Base-by-base conservation (phyloP, 805 yeast species). In the Kodamaea sagamina region DNA sequence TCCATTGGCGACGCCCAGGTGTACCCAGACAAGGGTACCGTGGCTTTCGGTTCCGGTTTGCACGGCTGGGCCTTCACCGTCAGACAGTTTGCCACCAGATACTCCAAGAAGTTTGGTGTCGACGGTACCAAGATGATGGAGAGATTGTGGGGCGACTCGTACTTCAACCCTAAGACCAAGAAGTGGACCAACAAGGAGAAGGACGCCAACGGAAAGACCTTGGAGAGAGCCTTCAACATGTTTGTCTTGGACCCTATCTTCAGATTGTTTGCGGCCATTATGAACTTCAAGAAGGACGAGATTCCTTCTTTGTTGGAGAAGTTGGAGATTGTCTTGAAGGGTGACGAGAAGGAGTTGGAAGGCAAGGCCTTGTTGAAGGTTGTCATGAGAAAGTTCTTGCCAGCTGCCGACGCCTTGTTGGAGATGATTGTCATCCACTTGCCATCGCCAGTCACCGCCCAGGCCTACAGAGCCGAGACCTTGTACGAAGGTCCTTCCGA, bases 31-130 rank as follows among this genome's bases (percentile, higher is more conserved):
- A 75, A 77, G 71, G 99, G 99, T 80, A 92, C 98, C 74, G 96
- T 92, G 69, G 99, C 99, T 62, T 92, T 92, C 77, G 98, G 96
- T 81, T 93, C 98, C 74, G 99, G 98, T 86, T 82, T 92, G 71
- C 99, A 92, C 84, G 99, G 99, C 77, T 92, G 99, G 99, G 98
- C 97, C 72, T 92, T 92, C 92, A 92, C 99, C 63, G 86, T 92
- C 71, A 89, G 99, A 78, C 98, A 92, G 82, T 92, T 92, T 63
- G 97, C 98, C 64, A 75, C 79, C 78, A 88, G 96, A 81, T 92
- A 93, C 84, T 82, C 97, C 73, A 89, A 90, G 89, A 93, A 92
- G 80, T 92, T 93, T 73, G 98, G 98, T 89, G 98, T 92, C 69
- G 97, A 92, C 87, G 84, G 88, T 74, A 58, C 70, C 52, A 92